phyloP scores from a whole-genome alignment of 495 filamentous ascomycete species.

The Xanthoparmelia taractica region DNA sequence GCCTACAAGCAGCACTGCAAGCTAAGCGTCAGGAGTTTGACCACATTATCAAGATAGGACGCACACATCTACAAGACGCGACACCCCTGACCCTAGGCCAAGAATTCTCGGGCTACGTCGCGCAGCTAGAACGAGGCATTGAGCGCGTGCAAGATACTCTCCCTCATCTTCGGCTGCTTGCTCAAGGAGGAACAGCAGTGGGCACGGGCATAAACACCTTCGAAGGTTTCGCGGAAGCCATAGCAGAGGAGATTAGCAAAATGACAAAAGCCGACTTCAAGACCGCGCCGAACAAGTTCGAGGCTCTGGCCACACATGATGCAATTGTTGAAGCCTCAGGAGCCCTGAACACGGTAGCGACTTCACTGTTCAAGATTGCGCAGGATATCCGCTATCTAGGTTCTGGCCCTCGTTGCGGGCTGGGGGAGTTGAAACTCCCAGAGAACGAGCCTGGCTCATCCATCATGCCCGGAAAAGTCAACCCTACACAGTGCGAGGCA shows the following conservation, averaged over 20 bases:
- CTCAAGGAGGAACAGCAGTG: slow-evolving; percentile 95
- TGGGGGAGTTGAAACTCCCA: slow-evolving; percentile 84
- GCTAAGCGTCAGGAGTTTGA: slow-evolving; percentile 86
- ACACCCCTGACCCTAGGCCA: slow-evolving; percentile 93
- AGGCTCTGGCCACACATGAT: slow-evolving; percentile 95
- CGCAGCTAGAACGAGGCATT: slow-evolving; percentile 84
- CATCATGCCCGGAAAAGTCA: slow-evolving; percentile 99
- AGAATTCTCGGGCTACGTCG: slow-evolving; percentile 96
- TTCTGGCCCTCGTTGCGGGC: slow-evolving; percentile 88
- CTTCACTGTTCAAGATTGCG: slow-evolving; percentile 94
- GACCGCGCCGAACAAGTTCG: slow-evolving; percentile 98
- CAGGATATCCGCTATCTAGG: slow-evolving; percentile 97
- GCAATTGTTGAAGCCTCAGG: slow-evolving; percentile 91
- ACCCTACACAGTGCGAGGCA: slow-evolving; percentile 96
- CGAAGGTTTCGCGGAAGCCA: slow-evolving; percentile 86
- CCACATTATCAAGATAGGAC: slow-evolving; percentile 94
- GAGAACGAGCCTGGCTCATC: slow-evolving; percentile 97
- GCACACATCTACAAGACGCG: slow-evolving; percentile 95
- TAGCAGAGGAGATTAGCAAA: slow-evolving; percentile 82
- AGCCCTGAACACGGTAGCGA: slow-evolving; percentile 84
- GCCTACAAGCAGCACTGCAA: slow-evolving; percentile 73
- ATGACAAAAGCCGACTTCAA: slow-evolving; percentile 89
- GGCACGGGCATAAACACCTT: slow-evolving; percentile 97
- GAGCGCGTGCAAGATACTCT: slow-evolving; percentile 76
- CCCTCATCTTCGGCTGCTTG: slow-evolving; percentile 76